These are phyloP conservation scores for Aspergillus sclerotiicarbonarius DNA, from an alignment of 495 filamentous ascomycete genomes.

Conservation along the genomic window DNA sequence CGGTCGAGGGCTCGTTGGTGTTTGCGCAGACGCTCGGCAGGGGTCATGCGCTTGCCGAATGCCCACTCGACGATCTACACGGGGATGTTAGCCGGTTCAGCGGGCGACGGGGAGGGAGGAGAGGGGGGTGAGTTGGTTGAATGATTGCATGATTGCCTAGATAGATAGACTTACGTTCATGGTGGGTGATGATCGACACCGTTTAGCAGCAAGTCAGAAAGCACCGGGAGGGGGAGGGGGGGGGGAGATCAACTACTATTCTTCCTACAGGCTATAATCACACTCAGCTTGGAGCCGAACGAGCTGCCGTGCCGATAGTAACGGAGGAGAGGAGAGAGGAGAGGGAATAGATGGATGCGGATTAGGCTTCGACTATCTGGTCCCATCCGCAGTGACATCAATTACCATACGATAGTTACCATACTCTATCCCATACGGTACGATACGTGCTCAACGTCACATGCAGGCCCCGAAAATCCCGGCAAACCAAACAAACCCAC, in stretches of 20 bases:
- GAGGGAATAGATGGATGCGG: too few species aligned
- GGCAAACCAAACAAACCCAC: too few species aligned
- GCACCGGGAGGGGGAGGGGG: too few species aligned
- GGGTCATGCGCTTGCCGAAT: constrained; percentile 97
- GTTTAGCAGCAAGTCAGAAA: too few species aligned
- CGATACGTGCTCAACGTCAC: constrained; percentile 10
- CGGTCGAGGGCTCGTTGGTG: constrained; percentile 96
- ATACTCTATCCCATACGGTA: not conserved
- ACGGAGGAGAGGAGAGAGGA: too few species aligned
- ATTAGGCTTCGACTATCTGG: too few species aligned
- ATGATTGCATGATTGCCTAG: too few species aligned
- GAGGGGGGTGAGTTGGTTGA: not conserved
- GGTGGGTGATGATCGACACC: constrained; percentile 14
- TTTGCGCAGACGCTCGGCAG: constrained; percentile 91
- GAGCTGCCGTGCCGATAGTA: too few species aligned
- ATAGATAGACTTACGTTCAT: constrained; percentile 58
- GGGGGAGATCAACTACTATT: too few species aligned
- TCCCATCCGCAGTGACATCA: constrained; percentile 4
- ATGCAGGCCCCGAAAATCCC: constrained; percentile 2
- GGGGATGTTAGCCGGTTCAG: not conserved
- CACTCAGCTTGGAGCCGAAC: too few species aligned
- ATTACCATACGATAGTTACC: not conserved
- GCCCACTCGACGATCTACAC: constrained; percentile 93
- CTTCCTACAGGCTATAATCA: too few species aligned
- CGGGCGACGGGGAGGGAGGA: not conserved